Percentiles rank a stretch among this genome's conserved stretches.
phyloP scores from a whole-genome alignment of 495 filamentous ascomycete species.

The Ramalina intermedia region DNA sequence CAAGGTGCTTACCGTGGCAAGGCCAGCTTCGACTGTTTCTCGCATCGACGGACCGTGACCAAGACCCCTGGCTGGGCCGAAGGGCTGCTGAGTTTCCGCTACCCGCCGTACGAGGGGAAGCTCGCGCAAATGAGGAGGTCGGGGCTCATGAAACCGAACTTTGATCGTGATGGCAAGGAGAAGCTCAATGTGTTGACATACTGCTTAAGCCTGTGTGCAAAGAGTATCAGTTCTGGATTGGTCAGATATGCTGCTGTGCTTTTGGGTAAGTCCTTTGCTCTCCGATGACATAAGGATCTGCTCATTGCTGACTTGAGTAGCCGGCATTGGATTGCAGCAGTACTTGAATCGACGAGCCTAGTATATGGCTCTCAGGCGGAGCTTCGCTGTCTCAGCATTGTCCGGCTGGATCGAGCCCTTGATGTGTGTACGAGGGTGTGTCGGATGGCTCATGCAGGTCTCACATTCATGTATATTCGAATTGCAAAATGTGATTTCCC shows the following conservation, averaged over 20 bases:
- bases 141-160: slow-evolving; percentile 52
- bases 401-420: too few species aligned
- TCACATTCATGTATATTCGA: too few species aligned
- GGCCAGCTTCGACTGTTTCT: slow-evolving; percentile 73
- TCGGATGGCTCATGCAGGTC: too few species aligned
- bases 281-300: too few species aligned
- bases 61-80: slow-evolving; percentile 75
- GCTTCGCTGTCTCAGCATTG: too few species aligned
- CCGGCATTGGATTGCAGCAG: too few species aligned
- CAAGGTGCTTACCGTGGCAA: slow-evolving; percentile 72
- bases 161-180: slow-evolving; percentile 64
- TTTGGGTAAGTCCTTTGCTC: slow-evolving; percentile 24
- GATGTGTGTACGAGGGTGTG: too few species aligned
- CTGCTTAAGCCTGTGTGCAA: slow-evolving; percentile 32
- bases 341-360: too few species aligned
- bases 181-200: slow-evolving; percentile 32
- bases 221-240: slow-evolving; percentile 26
- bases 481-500: too few species aligned
- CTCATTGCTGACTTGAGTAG: too few species aligned
- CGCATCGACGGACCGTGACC: slow-evolving; percentile 59
- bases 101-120: slow-evolving; percentile 64
- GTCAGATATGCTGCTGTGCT: slow-evolving; percentile 24
- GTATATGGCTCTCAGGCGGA: too few species aligned
- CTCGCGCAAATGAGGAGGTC: slow-evolving; percentile 41
- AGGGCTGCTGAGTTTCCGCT: slow-evolving; percentile 54